phyloP scores from a whole-genome alignment of 352 stramenopile species.

The Achlya hypogyna region DNA sequence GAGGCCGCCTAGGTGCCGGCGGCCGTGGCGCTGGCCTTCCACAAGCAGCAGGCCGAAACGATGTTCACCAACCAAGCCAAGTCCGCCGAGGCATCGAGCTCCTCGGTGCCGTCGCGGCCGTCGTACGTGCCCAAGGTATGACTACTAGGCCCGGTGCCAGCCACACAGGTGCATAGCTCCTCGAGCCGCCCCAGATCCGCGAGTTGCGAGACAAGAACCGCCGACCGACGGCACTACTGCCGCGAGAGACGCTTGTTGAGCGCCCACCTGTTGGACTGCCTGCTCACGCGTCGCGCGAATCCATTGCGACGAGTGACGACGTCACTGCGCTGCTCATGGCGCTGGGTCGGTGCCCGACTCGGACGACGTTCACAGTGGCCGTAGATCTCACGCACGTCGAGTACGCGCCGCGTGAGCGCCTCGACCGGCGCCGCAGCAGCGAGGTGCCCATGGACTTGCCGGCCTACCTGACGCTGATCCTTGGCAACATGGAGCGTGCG shows the following conservation, averaged over 20 bases:
- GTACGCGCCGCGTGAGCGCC: not conserved
- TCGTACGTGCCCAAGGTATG: constrained; percentile 7
- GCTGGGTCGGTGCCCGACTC: not conserved
- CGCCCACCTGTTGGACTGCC: not conserved
- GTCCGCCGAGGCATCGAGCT: not conserved
- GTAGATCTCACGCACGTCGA: not conserved
- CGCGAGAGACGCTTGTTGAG: not conserved
- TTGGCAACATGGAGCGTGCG: not conserved
- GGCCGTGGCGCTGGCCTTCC: not conserved
- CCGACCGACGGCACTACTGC: not conserved
- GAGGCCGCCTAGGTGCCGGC: not conserved
- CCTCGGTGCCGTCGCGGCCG: not conserved
- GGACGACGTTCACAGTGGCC: no score
- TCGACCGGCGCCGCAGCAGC: not conserved
- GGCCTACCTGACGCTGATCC: not conserved
- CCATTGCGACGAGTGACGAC: not conserved
- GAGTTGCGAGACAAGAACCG: constrained; percentile 1
- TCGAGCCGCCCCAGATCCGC: not conserved
- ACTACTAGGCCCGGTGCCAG: not conserved
- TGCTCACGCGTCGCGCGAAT: not conserved
- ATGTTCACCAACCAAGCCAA: not conserved
- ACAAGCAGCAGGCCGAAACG: not conserved
- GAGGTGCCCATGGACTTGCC: not conserved
- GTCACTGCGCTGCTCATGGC: not conserved
- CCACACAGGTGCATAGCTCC: not conserved